phyloP scores from a whole-genome alignment of 345 rosid species.

The Lepidium sativum region DNA sequence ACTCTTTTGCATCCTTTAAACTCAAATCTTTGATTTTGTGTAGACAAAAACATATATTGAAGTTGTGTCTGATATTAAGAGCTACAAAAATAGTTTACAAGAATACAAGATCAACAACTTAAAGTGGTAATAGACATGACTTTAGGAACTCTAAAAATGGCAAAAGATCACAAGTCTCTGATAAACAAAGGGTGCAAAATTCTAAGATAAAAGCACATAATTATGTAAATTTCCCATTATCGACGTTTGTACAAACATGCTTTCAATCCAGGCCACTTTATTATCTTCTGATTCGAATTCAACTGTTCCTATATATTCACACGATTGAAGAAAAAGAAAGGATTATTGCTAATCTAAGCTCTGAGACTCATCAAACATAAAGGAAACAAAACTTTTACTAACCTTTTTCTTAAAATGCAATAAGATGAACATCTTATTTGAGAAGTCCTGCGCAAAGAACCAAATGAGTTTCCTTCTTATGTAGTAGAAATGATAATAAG shows the following conservation, averaged over 20 bases:
- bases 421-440: conserved; percentile 83
- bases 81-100: no score
- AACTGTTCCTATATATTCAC: conserved; percentile 41
- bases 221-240: conserved; percentile 25
- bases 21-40: no score
- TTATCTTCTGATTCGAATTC: conserved; percentile 41
- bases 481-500: background rate
- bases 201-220: background rate
- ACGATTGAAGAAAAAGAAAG: background rate
- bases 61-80: no score
- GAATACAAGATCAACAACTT: no score
- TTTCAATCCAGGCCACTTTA: conserved; percentile 80
- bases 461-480: background rate
- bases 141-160: no score
- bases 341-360: background rate
- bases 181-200: background rate
- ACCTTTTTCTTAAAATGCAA: conserved; percentile 81
- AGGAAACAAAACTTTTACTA: background rate
- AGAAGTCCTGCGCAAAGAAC: conserved; percentile 51
- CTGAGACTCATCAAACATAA: background rate
- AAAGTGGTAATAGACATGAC: no score
- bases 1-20: no score
- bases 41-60: no score
- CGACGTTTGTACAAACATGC: conserved; percentile 93
- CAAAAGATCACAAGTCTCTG: no score